Conservation (phyloP, 768 basidiomycete species). For the Tulasnella sp. region DNA sequence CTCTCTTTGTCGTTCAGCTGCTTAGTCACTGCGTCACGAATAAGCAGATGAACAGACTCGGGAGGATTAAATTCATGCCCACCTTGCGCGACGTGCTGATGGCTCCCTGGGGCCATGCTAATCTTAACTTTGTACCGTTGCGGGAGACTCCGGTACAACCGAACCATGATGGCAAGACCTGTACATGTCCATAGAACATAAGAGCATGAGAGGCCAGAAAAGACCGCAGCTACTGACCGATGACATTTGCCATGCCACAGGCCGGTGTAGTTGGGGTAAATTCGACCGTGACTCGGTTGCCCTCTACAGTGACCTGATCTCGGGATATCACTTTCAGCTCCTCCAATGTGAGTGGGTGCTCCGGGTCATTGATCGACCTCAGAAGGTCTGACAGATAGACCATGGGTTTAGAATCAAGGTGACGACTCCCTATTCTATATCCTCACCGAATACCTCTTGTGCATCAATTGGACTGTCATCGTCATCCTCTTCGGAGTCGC, state of each 20-base stretch:
- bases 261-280: conserved; percentile 98
- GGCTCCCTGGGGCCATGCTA: conserved; percentile 84
- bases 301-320: conserved; percentile 61
- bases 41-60: not conserved
- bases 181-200: not conserved
- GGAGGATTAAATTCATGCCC: conserved; percentile 24
- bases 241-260: conserved; percentile 94
- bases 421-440: not conserved
- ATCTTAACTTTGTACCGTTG: conserved; percentile 93
- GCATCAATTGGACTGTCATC: conserved; percentile 70
- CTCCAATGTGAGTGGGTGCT: conserved; percentile 86
- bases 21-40: conserved; percentile 68
- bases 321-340: conserved; percentile 92
- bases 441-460: conserved; percentile 83
- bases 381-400: conserved; percentile 59
- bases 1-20: conserved; percentile 99
- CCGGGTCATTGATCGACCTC: conserved; percentile 87
- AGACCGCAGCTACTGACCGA: conserved; percentile 47
- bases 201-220: conserved; percentile 1
- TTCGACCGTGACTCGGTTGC: conserved; percentile 60
- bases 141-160: conserved; percentile 81
- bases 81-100: conserved; percentile 91
- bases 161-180: conserved; percentile 95
- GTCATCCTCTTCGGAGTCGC: conserved; percentile 35
- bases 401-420: not conserved